Conservation (phyloP, 345 rosid species). For the Theobroma cacao region DNA sequence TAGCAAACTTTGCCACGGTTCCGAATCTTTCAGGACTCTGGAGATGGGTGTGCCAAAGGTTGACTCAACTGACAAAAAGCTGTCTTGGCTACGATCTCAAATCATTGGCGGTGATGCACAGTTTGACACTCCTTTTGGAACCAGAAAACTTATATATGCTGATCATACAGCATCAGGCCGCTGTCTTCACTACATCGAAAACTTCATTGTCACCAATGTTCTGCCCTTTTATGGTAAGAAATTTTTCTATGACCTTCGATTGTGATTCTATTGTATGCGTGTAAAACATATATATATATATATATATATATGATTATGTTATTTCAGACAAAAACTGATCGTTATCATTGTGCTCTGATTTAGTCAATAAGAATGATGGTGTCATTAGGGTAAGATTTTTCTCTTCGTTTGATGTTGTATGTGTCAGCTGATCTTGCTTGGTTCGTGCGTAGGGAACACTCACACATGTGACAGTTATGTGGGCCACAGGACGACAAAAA, state of each 20-base stretch:
- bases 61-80: conserved; percentile 21
- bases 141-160: conserved; percentile 42
- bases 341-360: no score
- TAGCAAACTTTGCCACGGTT: not conserved
- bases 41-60: conserved; percentile 30
- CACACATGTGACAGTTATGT: conserved; percentile 56
- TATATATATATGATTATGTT: not conserved
- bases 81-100: conserved; percentile 52
- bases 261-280: not conserved
- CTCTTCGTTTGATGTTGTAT: no score
- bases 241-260: not conserved
- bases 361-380: not conserved
- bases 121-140: conserved; percentile 56
- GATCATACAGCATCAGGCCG: conserved; percentile 67
- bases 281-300: no score
- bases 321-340: not conserved
- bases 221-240: conserved; percentile 56
- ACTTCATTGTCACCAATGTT: conserved; percentile 42
- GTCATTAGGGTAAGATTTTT: not conserved
- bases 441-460: conserved; percentile 42
- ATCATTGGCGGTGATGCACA: conserved; percentile 36
- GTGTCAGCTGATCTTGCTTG: not conserved
- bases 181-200: conserved; percentile 48
- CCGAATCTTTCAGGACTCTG: not conserved
- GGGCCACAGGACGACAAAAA: conserved; percentile 51